Conservation (phyloP, 1,284 basidiomycete species). For the Bothia castanella region DNA sequence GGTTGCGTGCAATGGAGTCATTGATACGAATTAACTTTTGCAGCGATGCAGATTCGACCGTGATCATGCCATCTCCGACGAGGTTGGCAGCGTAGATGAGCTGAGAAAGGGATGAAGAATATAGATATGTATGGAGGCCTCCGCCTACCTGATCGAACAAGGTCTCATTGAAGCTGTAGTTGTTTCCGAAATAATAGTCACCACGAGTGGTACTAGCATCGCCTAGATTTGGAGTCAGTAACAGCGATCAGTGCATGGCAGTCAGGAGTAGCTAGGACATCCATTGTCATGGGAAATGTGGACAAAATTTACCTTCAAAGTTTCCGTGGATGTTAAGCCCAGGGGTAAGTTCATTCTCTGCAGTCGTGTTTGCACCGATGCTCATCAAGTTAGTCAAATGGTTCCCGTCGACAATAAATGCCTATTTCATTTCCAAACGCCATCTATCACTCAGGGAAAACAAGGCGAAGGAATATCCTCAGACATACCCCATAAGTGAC, state of each 20-base stretch:
- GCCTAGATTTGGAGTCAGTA: constrained; percentile 11
- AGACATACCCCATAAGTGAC: constrained; percentile 22
- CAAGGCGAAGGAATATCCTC: not conserved
- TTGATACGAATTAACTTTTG: constrained; percentile 20
- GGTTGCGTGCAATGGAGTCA: constrained; percentile 28
- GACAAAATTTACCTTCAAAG: constrained; percentile 19
- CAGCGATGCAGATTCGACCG: constrained; percentile 20
- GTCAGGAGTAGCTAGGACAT: no score
- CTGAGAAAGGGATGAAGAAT: constrained; percentile 9
- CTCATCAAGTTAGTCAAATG: constrained; percentile 29
- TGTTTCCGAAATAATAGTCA: constrained; percentile 30
- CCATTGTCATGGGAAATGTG: not conserved
- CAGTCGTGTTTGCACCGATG: constrained; percentile 28
- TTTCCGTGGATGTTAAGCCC: constrained; percentile 25
- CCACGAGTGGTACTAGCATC: constrained; percentile 28
- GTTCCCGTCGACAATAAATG: constrained; percentile 26
- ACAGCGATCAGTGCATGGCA: not conserved
- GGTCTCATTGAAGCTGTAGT: constrained; percentile 29
- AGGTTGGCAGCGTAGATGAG: constrained; percentile 18
- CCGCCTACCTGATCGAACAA: constrained; percentile 22
- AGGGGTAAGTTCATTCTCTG: constrained; percentile 8
- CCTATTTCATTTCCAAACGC: constrained; percentile 9
- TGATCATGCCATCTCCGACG: constrained; percentile 18
- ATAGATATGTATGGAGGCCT: no score
- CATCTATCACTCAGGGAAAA: not conserved